Evolutionary conservation across 306 rosid species (phyloP), one percentile per base, ranked within the genome.

Genomic region (Datisca glomerata): DNA sequence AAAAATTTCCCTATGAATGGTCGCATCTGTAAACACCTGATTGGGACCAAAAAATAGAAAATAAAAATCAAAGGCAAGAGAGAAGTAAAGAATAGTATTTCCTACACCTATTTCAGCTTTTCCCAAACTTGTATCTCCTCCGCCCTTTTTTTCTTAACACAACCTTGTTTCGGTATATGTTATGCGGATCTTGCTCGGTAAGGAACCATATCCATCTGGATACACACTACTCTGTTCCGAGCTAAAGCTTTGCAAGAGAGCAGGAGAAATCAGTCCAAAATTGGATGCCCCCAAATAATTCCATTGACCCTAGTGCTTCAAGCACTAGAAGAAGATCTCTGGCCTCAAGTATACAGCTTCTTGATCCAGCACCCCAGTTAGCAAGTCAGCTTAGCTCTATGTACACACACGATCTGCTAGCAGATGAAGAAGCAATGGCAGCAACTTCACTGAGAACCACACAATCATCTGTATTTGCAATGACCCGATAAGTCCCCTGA

Each of bases 381-480:
- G 95, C 72, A 66, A 70, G 94, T 80, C 78, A 74, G 79, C 64
- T 68, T 80, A 59, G 65, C 85, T 71, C 68, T 91, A 80, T 84
- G 78, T 84, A 91, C 98, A 91, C 51, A 63, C 55, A 39, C 56
- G 71, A 61, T 68, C 53, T 37, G 55, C 59, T 69, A 44, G 68
- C 72, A 55, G 73, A 65, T 56, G 64, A 74, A 36, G 61, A 39
- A 45, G 61, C 74, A 33, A 50, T 41, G 48, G 52, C 68, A 40
- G 40, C 23, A 4, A 48, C 14, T n/a, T 48, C 42, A 9, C 11
- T 12, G 12, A 31, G 10, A 48, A 33, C 54, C 34, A 16, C 45
- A 15, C 35, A 36, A 33, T 13, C 18, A 18, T 51, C 37, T 9
- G 4, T 38, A 16, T 33, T 42, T 21, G 36, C 46, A 38, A 24